Evolutionary conservation across 2,329 filamentous ascomycete genomes (phyloP), one percentile per base, ranked within the genome.

Genomic region (Graphiopsis chlorocephala): DNA sequence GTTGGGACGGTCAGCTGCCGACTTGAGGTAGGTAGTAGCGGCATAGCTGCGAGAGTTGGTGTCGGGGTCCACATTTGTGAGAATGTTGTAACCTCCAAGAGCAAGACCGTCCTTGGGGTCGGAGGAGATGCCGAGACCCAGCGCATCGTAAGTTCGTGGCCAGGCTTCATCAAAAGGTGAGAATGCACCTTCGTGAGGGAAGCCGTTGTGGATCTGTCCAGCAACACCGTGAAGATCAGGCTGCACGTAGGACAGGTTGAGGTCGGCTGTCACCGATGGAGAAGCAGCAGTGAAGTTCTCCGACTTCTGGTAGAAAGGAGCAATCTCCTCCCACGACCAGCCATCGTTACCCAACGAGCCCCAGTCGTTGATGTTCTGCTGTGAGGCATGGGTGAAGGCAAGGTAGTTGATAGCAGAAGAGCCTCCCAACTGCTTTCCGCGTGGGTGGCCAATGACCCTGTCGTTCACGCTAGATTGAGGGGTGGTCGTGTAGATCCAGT

Each of bases 361-460:
- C 76, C 73, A 77, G 15, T 69, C 75, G 67, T 79, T 72, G 52
- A 77, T 75, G 66, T 76, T 68, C 26, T 59, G 53, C 53, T 75
- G 66, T 33, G 68, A 70, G n/a, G 66, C 70, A 17, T 62, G 62
- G 33, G 64, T 67, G 53, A 48, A 68, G 17, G 61, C 60, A 26
- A 62, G 63, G 31, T 64, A 68, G 48, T 66, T 68, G 17, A 67
- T 62, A 10, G 65, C 62, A 57, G 64, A 67, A 1, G 65, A 61
- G 5, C 66, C 65, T 47, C 66, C 64, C 11, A 68, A 25, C 14
- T 64, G 63, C 35, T 68, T 67, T 35, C 66, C 66, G 28, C 65
- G 47, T n/a, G 65, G 65, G 59, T 68, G 64, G 14, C 38, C 47
- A 20, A 66, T 38, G n/a, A 64, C 31, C 45, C 65, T 20, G 55